Percentiles rank a stretch among this genome's conserved stretches.
phyloP scores from a whole-genome alignment of 306 rosid species.

The Medicago lupulina region DNA sequence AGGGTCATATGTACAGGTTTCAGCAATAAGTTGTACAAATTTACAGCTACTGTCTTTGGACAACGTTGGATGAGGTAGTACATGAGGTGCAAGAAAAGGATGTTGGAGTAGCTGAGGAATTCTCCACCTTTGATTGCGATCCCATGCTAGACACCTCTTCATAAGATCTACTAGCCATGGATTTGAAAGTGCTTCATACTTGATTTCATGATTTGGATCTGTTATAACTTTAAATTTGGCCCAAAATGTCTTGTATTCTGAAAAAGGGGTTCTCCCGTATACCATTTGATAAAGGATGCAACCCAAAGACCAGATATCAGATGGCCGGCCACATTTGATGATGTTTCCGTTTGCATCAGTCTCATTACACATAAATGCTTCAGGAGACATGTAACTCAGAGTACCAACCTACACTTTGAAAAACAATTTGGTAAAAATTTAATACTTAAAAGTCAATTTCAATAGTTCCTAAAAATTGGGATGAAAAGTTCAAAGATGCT shows the following conservation, averaged over 20 bases:
- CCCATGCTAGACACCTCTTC: slow-evolving; percentile 95
- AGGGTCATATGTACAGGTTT: slow-evolving; percentile 55
- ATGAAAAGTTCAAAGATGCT: neutral
- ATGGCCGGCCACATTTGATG: slow-evolving; percentile 91
- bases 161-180: slow-evolving; percentile 96
- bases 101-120: slow-evolving; percentile 91
- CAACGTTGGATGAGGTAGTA: slow-evolving; percentile 45
- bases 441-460: neutral
- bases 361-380: slow-evolving; percentile 96
- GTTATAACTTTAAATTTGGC: slow-evolving; percentile 94
- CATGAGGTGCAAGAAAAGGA: slow-evolving; percentile 87
- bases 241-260: slow-evolving; percentile 94
- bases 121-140: slow-evolving; percentile 92
- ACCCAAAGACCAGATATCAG: slow-evolving; percentile 97
- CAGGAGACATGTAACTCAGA: slow-evolving; percentile 97
- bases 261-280: slow-evolving; percentile 89
- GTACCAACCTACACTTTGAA: slow-evolving; percentile 74
- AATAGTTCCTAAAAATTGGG: neutral
- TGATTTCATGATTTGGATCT: slow-evolving; percentile 79
- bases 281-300: slow-evolving; percentile 99
- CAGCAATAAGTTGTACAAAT: slow-evolving; percentile 63
- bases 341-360: slow-evolving; percentile 83
- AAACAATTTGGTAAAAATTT: slow-evolving; percentile 21
- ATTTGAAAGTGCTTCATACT: slow-evolving; percentile 66
- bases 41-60: slow-evolving; percentile 56